A percentile compares a stretch with the other conserved stretches of the same genome.
Evolutionary conservation across 768 basidiomycete species (phyloP).

Genomic region (Termitomyces sp.): DNA sequence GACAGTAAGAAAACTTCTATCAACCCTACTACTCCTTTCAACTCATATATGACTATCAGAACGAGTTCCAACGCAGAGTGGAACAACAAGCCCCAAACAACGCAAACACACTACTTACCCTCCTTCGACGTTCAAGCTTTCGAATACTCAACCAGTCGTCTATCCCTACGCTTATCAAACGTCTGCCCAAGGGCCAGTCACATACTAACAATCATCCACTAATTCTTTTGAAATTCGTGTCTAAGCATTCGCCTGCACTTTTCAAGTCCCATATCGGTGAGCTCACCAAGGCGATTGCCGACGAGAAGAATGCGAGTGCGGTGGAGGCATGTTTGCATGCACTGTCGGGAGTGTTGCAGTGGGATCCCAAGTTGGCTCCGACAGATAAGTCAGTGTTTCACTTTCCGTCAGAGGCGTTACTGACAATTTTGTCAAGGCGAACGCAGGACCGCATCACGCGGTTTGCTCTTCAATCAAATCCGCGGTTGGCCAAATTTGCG

Average conservation of each 20-base stretch:
- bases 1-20: slow-evolving; percentile 35
- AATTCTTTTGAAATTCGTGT: slow-evolving; percentile 50
- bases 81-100: slow-evolving; percentile 63
- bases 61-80: slow-evolving; percentile 73
- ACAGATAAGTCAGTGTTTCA: slow-evolving; percentile 57
- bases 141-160: slow-evolving; percentile 82
- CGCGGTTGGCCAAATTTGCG: slow-evolving; percentile 79
- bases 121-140: slow-evolving; percentile 68
- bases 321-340: slow-evolving; percentile 73
- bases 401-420: not conserved
- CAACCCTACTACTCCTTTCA: not conserved
- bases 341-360: slow-evolving; percentile 59
- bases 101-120: slow-evolving; percentile 57
- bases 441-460: slow-evolving; percentile 59
- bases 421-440: slow-evolving; percentile 36
- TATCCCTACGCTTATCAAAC: slow-evolving; percentile 74
- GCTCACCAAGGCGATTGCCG: slow-evolving; percentile 66
- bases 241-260: slow-evolving; percentile 72
- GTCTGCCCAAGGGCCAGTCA: slow-evolving; percentile 45
- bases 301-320: slow-evolving; percentile 48
- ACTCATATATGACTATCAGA: slow-evolving; percentile 29
- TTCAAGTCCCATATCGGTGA: slow-evolving; percentile 73
- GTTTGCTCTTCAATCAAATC: slow-evolving; percentile 53
- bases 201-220: slow-evolving; percentile 40
- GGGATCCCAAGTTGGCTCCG: slow-evolving; percentile 51